A percentile compares a stretch with the other conserved stretches of the same genome.
phyloP scores from a whole-genome alignment of 75 land plant species.

The Pinus taeda region DNA sequence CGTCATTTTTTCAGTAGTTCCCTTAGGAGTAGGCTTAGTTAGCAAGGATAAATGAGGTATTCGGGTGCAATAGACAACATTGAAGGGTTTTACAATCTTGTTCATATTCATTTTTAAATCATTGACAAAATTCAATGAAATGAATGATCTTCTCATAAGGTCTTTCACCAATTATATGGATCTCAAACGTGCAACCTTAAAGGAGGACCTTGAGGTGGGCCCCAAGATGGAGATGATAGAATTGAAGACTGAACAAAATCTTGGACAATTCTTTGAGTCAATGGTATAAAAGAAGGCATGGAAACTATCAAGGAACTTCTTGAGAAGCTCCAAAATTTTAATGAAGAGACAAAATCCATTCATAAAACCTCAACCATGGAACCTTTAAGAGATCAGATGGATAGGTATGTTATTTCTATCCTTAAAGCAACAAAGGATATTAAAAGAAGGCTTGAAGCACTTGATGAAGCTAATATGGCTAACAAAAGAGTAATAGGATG shows the following conservation, averaged over 20 bases:
- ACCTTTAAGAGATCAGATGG: conserved; percentile 34
- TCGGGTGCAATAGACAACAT: no score
- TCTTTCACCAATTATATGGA: conserved; percentile 69
- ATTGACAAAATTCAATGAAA: conserved; percentile 6
- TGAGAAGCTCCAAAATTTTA: conserved; percentile 20
- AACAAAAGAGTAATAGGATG: conserved; percentile 18
- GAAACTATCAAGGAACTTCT: conserved; percentile 20
- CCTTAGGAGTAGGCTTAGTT: no score
- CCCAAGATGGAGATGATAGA: conserved; percentile 28
- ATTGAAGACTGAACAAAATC: conserved; percentile 25
- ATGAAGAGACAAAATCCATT: conserved; percentile 35
- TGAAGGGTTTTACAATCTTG: no score
- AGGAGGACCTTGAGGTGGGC: conserved; percentile 58
- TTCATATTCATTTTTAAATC: no score
- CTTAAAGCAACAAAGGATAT: conserved; percentile 21
- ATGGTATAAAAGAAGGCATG: conserved; percentile 32
- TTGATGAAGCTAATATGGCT: conserved; percentile 22
- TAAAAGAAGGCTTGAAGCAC: conserved; percentile 29
- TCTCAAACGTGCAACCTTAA: conserved; percentile 63
- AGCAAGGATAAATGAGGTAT: no score
- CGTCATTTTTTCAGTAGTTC: no score
- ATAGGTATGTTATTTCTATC: conserved; percentile 15
- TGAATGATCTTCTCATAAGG: conserved; percentile 84
- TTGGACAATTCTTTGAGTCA: conserved; percentile 48
- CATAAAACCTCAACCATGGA: conserved; percentile 27